Conservation (phyloP, 192 early-diverging fungal species). For the Fimicolochytrium jonesii region DNA sequence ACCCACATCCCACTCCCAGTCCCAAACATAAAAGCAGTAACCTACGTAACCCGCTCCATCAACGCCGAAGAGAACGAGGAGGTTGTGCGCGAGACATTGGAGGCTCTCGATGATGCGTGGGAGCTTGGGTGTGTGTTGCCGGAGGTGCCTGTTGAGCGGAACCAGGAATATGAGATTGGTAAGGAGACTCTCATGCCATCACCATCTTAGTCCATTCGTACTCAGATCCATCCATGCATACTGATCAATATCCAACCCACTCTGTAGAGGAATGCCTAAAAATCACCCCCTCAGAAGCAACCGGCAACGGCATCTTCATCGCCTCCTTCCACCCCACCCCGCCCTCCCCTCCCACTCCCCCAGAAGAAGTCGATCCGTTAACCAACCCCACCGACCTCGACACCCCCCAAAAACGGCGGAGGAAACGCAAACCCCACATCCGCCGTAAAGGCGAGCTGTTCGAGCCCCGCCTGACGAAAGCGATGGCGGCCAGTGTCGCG, state of each 20-base stretch:
- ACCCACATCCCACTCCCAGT: too few species aligned
- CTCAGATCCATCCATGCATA: too few species aligned
- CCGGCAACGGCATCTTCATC: slow-evolving; percentile 92
- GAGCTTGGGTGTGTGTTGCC: slow-evolving; percentile 45
- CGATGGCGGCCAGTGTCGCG: not conserved
- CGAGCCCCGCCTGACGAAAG: not conserved
- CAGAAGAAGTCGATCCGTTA: not conserved
- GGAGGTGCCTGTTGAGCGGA: slow-evolving; percentile 30
- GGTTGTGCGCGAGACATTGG: slow-evolving; percentile 70
- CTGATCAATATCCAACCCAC: too few species aligned
- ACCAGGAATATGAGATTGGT: slow-evolving; percentile 36
- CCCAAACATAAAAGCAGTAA: slow-evolving; percentile 69
- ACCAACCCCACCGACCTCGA: slow-evolving; percentile 1
- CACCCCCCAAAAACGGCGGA: not conserved
- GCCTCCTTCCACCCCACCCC: slow-evolving; percentile 62
- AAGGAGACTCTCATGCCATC: slow-evolving; percentile 6
- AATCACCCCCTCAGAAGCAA: slow-evolving; percentile 49
- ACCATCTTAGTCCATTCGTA: too few species aligned
- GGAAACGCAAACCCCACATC: not conserved
- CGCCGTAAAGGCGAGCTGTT: slow-evolving; percentile 10
- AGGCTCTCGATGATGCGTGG: slow-evolving; percentile 28
- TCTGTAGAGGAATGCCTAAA: slow-evolving; percentile 53
- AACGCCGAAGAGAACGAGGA: slow-evolving; percentile 88
- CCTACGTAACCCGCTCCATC: slow-evolving; percentile 92
- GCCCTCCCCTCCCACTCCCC: not conserved